A percentile compares a stretch with the other conserved stretches of the same genome.
These are phyloP conservation scores for Entomortierella chlamydospora DNA, from an alignment of 192 early-diverging fungal genomes.

Conservation along the genomic window DNA sequence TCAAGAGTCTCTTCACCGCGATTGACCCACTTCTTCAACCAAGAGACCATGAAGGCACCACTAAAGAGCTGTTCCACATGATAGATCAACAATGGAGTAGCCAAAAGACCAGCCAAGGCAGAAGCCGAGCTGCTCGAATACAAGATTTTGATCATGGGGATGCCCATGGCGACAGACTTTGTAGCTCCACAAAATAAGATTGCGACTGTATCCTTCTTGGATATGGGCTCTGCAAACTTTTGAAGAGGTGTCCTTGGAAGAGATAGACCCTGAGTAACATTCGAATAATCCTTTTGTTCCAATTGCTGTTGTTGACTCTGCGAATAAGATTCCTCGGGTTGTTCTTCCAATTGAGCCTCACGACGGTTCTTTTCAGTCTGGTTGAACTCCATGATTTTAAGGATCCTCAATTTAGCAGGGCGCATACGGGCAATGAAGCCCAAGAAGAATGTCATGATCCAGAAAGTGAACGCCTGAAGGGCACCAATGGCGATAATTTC, in stretches of 20 bases:
- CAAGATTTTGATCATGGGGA: conserved; percentile 80
- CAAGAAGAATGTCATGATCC: conserved; percentile 61
- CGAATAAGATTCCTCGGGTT: conserved; percentile 20
- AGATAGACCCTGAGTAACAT: conserved; percentile 8
- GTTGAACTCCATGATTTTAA: conserved; percentile 41
- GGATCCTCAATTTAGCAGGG: conserved; percentile 44
- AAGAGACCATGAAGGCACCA: conserved; percentile 67
- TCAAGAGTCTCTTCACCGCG: conserved; percentile 50
- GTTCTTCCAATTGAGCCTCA: conserved; percentile 34
- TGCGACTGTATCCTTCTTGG: conserved; percentile 69
- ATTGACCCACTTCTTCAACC: conserved; percentile 67
- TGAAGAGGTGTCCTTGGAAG: conserved; percentile 22
- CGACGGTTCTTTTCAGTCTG: conserved; percentile 7
- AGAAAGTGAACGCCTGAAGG: conserved; percentile 65
- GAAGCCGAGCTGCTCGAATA: conserved; percentile 62
- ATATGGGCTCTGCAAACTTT: conserved; percentile 38
- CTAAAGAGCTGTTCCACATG: conserved; percentile 78
- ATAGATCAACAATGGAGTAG: conserved; percentile 76
- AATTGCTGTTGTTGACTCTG: background rate
- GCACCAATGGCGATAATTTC: conserved; percentile 66
- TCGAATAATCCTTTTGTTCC: conserved; percentile 4
- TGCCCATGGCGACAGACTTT: conserved; percentile 81
- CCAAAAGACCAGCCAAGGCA: conserved; percentile 64
- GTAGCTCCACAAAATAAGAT: conserved; percentile 79
- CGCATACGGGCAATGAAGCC: conserved; percentile 61